Base-by-base conservation (phyloP, 441 rosid species). In the Gossypium schwendimanii region DNA sequence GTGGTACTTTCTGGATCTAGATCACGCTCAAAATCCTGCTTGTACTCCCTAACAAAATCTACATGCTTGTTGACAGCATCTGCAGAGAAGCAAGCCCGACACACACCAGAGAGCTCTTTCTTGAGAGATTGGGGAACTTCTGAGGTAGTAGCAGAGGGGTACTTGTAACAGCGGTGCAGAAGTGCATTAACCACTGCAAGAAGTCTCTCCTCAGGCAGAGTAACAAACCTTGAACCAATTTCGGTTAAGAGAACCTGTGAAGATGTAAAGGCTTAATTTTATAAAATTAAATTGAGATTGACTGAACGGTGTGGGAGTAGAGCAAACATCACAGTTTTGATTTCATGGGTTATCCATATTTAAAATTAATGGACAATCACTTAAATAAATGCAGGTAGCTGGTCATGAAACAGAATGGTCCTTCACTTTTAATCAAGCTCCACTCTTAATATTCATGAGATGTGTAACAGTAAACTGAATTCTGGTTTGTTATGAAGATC, bases 121-220 rank as follows among this genome's bases (percentile, higher is more conserved):
- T 96, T 96, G 69, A 96, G 98, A 73, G 99, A 91, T 70, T 87
- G 96, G 26, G 99, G 99, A 80, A 96, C 99, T 81, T 96, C 99
- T 2, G 93, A 94, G 20, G 96, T 93, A 39, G 98, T 93, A 65
- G 97, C 97, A 69, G 97, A 91, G 31, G 98, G 99, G 72, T 93
- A 95, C 86, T 95, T 95, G 87, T 95, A 95, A 81, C 98, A 95
- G 58, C 98, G 99, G 82, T 93, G 98, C 74, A 95, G 92, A 83
- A 95, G 78, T 15, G 99, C 99, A 87, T 95, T 95, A 82, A 95
- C 99, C 55, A 93, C 99, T 0, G 97, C 97, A 69, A 95, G 94
- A 50, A 95, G 97, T 82, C 97, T 91, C 84, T 95, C 99, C 83
- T 95, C 98, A 26, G 98, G 98, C 80, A 90, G 82, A 33, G 99